Evolutionary conservation across 768 basidiomycete species (phyloP).

Genomic region (Heimioporus sp.): DNA sequence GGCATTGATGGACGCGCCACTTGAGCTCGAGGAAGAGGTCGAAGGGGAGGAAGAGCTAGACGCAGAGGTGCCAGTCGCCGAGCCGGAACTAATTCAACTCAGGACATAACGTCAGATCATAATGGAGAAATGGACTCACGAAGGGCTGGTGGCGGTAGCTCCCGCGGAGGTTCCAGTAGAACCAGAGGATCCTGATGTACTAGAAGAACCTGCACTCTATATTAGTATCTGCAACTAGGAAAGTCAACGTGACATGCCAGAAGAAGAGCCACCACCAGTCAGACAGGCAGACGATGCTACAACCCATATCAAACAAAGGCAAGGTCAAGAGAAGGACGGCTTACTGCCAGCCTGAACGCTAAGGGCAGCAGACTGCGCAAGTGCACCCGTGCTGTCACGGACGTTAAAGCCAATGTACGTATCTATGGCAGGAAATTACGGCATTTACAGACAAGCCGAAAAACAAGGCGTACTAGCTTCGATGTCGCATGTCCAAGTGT

Average conservation of each 20-base stretch:
- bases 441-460: neutral
- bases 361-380: conserved; percentile 52
- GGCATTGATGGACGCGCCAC: conserved; percentile 39
- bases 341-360: conserved; percentile 47
- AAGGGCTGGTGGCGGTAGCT: neutral
- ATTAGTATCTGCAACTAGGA: conserved; percentile 12
- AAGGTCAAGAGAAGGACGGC: conserved; percentile 26
- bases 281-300: conserved; percentile 29
- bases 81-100: neutral
- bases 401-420: conserved; percentile 55
- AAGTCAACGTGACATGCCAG: conserved; percentile 9
- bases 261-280: conserved; percentile 10
- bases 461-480: conserved; percentile 35
- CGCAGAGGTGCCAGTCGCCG: neutral
- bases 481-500: conserved; percentile 58
- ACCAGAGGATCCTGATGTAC: neutral
- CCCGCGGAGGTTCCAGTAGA: neutral
- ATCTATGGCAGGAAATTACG: conserved; percentile 28
- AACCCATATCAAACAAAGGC: neutral
- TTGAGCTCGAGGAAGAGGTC: conserved; percentile 15
- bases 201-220: conserved; percentile 19
- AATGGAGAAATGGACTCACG: conserved; percentile 17
- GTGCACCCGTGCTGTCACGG: conserved; percentile 55
- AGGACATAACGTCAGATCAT: conserved; percentile 8
- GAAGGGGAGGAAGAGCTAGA: conserved; percentile 21